Evolutionary conservation across 331 rosid genomes (phyloP).

Genomic region (Dryas integrifolia): DNA sequence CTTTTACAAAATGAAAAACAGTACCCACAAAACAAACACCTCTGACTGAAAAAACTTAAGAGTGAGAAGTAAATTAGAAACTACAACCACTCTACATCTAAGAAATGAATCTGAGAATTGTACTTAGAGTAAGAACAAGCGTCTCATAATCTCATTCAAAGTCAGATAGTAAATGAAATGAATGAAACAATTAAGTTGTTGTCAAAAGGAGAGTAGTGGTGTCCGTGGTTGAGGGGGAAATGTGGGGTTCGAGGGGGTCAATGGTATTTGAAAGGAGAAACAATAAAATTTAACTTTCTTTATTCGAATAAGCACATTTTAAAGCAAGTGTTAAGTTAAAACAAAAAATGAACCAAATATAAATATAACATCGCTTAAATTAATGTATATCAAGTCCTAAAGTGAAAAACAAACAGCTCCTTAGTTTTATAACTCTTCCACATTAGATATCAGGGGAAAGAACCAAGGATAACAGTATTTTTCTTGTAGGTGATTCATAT

Average conservation of each 20-base stretch:
- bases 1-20: too few relatives aligned
- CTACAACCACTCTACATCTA: slow-evolving; percentile 2
- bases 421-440: background rate
- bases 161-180: background rate
- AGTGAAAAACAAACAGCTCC: background rate
- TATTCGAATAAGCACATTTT: background rate
- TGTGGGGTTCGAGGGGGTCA: background rate
- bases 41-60: background rate
- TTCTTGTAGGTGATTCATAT: background rate
- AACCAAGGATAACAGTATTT: background rate
- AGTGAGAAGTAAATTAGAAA: slow-evolving; percentile 26
- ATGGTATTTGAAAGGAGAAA: too few relatives aligned
- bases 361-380: background rate
- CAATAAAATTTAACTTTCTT: too few relatives aligned
- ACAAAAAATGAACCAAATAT: too few relatives aligned
- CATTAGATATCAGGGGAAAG: too few relatives aligned
- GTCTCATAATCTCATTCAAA: background rate
- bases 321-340: too few relatives aligned
- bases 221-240: background rate
- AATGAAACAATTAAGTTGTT: background rate
- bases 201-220: background rate
- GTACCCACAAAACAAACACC: background rate
- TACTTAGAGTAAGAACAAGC: slow-evolving; percentile 13
- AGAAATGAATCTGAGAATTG: background rate
- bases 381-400: background rate